Conservation (phyloP, 306 rosid species). For the Hippophae rhamnoides region DNA sequence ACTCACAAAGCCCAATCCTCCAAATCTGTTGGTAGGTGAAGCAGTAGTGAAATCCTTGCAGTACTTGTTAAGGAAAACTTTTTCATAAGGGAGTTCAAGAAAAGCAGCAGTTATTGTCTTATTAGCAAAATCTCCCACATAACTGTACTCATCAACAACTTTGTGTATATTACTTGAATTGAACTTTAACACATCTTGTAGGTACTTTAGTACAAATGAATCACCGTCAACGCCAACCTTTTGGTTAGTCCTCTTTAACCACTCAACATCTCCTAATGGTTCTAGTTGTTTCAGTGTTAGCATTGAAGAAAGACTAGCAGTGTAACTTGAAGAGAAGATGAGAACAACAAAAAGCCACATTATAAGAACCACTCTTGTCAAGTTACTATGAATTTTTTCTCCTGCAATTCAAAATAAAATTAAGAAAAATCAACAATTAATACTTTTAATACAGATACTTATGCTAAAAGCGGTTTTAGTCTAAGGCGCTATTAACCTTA, state of each 20-base stretch:
- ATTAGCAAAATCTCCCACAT: conserved; percentile 14
- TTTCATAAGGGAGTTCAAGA: conserved; percentile 60
- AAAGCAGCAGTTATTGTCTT: conserved; percentile 46
- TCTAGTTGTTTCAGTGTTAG: conserved; percentile 33
- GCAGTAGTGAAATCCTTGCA: conserved; percentile 36
- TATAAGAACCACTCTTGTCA: conserved; percentile 32
- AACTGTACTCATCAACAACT: conserved; percentile 18
- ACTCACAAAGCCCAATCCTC: conserved; percentile 77
- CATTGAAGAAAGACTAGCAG: conserved; percentile 60
- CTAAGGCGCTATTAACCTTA: too few relatives aligned
- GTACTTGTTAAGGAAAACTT: conserved; percentile 32
- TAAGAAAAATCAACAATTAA: neutral
- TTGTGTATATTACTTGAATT: conserved; percentile 17
- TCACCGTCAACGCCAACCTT: conserved; percentile 36
- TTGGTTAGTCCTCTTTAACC: conserved; percentile 35
- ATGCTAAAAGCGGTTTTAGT: too few relatives aligned
- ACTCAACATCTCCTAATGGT: conserved; percentile 26
- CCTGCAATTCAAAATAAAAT: conserved; percentile 26
- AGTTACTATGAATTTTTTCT: conserved; percentile 36
- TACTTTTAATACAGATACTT: too few relatives aligned
- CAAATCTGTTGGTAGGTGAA: conserved; percentile 35
- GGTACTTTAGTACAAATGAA: conserved; percentile 41
- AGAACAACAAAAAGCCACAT: conserved; percentile 48
- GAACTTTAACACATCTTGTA: conserved; percentile 27
- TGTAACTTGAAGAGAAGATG: conserved; percentile 55